Evolutionary conservation across 2,329 filamentous ascomycete genomes (phyloP), one percentile per base, ranked within the genome.

Genomic region (Colletotrichum somersetense): DNA sequence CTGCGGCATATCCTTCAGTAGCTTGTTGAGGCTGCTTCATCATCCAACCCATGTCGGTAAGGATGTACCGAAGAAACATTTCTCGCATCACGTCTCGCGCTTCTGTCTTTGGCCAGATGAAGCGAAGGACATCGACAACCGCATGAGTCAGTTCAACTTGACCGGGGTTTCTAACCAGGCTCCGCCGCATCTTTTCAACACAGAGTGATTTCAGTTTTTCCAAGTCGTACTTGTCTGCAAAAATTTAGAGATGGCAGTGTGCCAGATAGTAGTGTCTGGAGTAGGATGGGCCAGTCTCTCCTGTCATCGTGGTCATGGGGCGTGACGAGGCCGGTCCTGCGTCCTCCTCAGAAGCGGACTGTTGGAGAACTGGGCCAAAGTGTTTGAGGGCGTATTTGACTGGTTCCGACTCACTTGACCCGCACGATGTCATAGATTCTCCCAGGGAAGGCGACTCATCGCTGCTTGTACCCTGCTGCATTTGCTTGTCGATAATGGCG

Each of bases 361-460:
- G 23, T 16, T 3, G 6, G 1, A 30, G 2, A 30, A 18, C 10
- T 3, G 16, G 5, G 26, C 23, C 23, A 30, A 53, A 30, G 14
- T 18, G 6, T 18, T 18, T 6, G 6, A 46, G 7, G 7, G 20
- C 50, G 2, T 53, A 30, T 2, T 30, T 53, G 14, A 3, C 5
- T 10, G 23, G 4, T 14, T 3, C 11, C 1, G 18, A 16, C 2
- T 38, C 2, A 14, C 1, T 20, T 4, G 3, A n/a, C 3, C 10
- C 20, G 18, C 4, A 8, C 20, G 20, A 46, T 5, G 6, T 2
- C 44, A 46, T 46, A 16, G 7, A 5, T 38, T 16, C 20, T 0
- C 55, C 14, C 8, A 35, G 30, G 10, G 30, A 57, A 14, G 10
- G 33, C 18, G 6, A 1, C 5, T 23, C 10, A 1, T 0, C 16